Conservation (phyloP, 305 asterid species). For the Fraxinus nigra region DNA sequence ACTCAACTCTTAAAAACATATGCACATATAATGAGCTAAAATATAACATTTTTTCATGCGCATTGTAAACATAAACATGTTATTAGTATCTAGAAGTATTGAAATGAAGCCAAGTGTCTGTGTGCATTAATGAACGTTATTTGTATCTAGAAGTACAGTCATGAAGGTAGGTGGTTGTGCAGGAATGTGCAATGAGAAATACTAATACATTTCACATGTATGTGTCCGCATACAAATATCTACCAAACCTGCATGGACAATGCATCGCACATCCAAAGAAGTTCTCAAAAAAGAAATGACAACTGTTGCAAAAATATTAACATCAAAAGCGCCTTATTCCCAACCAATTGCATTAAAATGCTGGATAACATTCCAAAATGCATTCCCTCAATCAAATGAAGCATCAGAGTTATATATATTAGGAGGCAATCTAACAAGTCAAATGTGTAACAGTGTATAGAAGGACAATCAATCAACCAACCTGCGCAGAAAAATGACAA, state of each 20-base stretch:
- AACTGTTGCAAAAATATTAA: conserved; percentile 4
- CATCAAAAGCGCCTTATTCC: conserved; percentile 10
- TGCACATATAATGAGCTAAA: not conserved
- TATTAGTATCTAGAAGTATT: not conserved
- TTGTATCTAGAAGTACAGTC: not conserved
- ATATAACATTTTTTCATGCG: not conserved
- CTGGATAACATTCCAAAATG: not conserved
- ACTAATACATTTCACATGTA: not conserved
- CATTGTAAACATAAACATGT: not conserved
- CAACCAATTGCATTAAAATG: conserved; percentile 22
- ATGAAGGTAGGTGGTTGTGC: not conserved
- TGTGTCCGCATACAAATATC: not conserved
- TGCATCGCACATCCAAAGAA: not conserved
- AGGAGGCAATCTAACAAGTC: conserved; percentile 5
- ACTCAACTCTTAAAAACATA: not conserved
- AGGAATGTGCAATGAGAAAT: not conserved
- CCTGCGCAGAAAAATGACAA: not conserved
- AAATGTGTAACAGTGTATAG: not conserved
- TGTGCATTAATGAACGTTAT: not conserved
- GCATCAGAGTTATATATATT: conserved; percentile 3
- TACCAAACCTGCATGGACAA: not conserved
- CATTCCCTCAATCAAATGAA: conserved; percentile 4
- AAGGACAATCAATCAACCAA: not conserved
- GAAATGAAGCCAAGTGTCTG: not conserved
- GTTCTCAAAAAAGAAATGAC: conserved; percentile 6